Base-by-base conservation (phyloP, 352 stramenopile genomes). In the Halophytophthora polymorphica region DNA sequence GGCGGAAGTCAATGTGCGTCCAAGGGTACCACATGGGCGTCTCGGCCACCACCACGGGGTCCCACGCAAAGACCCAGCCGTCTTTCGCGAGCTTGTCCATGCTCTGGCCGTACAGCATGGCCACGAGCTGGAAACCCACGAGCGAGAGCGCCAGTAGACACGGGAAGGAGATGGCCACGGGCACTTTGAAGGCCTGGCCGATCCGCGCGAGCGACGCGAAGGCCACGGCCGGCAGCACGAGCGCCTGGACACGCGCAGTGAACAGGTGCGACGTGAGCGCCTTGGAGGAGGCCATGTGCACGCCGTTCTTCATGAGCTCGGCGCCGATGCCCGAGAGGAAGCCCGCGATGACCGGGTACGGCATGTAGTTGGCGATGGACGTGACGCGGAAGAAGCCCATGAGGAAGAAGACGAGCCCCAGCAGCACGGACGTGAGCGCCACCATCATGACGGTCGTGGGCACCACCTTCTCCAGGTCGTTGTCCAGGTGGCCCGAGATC, bases 361-460 rank as follows among this genome's bases (percentile, higher is more conserved):
- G 83, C 66, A 90, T 88, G 59, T 93, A 93, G 48, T 93, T 90
- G 8, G 81, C 77, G 52, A 90, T 86, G 0, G 79, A 87, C 21
- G 83, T 90, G 37, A 90, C 67, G 23, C 77, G 69, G 38, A 85
- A 80, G 14, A 77, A 42, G 11, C 83, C 83, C 73, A 93, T 88
- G 28, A 76, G 34, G 37, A 84, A 75, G 47, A 93, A 86, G 1
- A 88, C 69, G 3, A 73, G 25, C 0, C 83, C 83, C 25, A 93
- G 58, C 8, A 88, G 49, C 14, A 74, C 61, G 15, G 83, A 93
- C 14, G 83, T 84, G 2, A 88, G 45, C 1, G 79, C 74, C 19
- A 89, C 73, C 71, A 88, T 88, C 34, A 93, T 58, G 2, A 93
- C 64, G 0, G 76, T 81, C 23, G 83, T 93, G 0, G 83, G 77